These are phyloP conservation scores for Botrytis galanthina DNA, from an alignment of 2,329 filamentous ascomycete species.

Conservation along the genomic window DNA sequence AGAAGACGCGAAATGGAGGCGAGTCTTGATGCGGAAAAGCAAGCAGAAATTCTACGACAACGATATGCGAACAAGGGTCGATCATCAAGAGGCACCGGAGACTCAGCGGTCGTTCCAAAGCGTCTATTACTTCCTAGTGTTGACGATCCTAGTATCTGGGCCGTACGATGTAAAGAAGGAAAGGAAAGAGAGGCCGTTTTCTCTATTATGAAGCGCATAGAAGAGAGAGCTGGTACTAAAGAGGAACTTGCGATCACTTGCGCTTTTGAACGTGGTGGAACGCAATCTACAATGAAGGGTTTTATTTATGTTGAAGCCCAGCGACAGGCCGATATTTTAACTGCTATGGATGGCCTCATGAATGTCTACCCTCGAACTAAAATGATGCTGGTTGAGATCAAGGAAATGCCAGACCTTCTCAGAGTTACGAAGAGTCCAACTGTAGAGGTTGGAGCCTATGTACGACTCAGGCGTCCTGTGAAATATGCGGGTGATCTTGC, in stretches of 20 bases:
- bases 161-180: slow-evolving; percentile 86
- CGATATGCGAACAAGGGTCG: slow-evolving; percentile 82
- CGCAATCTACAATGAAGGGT: slow-evolving; percentile 80
- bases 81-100: slow-evolving; percentile 61
- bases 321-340: slow-evolving; percentile 79
- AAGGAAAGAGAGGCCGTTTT: slow-evolving; percentile 93
- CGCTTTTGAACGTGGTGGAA: slow-evolving; percentile 83
- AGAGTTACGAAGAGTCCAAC: slow-evolving; percentile 83
- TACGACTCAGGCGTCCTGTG: slow-evolving; percentile 75
- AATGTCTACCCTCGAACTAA: slow-evolving; percentile 88
- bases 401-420: slow-evolving; percentile 96
- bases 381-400: slow-evolving; percentile 86
- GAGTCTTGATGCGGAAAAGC: slow-evolving; percentile 89
- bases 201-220: slow-evolving; percentile 81
- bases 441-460: slow-evolving; percentile 85
- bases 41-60: slow-evolving; percentile 81
- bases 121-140: slow-evolving; percentile 86
- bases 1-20: slow-evolving; percentile 83
- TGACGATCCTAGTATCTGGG: slow-evolving; percentile 95
- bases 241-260: slow-evolving; percentile 82
- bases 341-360: slow-evolving; percentile 77
- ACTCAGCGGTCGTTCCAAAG: slow-evolving; percentile 78
- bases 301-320: slow-evolving; percentile 94
- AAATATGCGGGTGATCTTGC: slow-evolving; percentile 88
- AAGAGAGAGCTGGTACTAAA: slow-evolving; percentile 74